These are phyloP conservation scores for Limtongia smithiae DNA, from an alignment of 805 yeast species.

Conservation along the genomic window DNA sequence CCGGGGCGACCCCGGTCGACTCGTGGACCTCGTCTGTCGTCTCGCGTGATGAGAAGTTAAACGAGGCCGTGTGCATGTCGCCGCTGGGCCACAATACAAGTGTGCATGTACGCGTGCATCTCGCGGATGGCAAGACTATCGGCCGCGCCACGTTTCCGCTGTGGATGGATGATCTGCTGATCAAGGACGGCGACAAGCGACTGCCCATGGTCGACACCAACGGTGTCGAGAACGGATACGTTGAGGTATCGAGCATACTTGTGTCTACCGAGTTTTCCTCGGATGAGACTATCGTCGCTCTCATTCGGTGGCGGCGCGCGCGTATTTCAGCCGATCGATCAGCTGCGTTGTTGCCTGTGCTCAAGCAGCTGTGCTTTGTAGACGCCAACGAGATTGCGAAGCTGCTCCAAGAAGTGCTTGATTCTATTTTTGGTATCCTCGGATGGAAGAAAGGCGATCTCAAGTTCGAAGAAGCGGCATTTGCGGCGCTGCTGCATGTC, in stretches of 20 bases:
- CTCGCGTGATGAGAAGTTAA: constrained; percentile 63
- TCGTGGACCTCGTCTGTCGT: constrained; percentile 58
- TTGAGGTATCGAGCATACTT: constrained; percentile 12
- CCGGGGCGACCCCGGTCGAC: constrained; percentile 9
- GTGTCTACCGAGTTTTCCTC: constrained; percentile 21
- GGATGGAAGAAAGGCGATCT: constrained; percentile 39
- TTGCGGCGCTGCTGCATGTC: constrained; percentile 32
- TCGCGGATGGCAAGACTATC: constrained; percentile 54
- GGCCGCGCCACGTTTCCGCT: constrained; percentile 55
- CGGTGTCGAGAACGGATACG: constrained; percentile 8
- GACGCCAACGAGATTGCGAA: constrained; percentile 55
- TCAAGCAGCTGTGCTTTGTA: constrained; percentile 40
- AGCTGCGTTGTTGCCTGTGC: constrained; percentile 7
- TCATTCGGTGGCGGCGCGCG: constrained; percentile 21
- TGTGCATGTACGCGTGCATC: constrained; percentile 52
- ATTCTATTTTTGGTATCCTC: constrained; percentile 40
- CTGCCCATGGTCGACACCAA: constrained; percentile 2
- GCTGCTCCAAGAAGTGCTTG: constrained; percentile 34
- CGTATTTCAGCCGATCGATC: constrained; percentile 7
- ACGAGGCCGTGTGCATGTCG: constrained; percentile 64
- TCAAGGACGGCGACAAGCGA: constrained; percentile 13
- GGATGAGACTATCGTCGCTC: constrained; percentile 18
- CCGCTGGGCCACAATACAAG: constrained; percentile 55
- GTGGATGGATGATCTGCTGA: constrained; percentile 31
- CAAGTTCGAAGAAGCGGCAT: constrained; percentile 33